phyloP scores from a whole-genome alignment of 345 rosid species.

The Laguncularia racemosa region DNA sequence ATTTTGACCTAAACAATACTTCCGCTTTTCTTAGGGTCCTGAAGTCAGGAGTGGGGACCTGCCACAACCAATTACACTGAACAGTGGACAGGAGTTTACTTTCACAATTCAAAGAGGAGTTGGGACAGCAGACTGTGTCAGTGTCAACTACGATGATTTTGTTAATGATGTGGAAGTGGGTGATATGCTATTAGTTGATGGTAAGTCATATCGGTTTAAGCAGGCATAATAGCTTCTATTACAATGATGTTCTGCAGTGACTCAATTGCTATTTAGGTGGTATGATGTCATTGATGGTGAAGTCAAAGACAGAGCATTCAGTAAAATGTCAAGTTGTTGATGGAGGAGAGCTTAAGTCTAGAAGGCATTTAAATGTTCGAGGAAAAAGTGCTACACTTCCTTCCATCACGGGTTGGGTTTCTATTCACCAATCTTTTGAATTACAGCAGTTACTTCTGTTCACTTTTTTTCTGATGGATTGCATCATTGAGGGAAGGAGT shows the following conservation, averaged over 20 bases:
- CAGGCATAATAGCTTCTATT: background rate
- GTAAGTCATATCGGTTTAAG: slow-evolving; percentile 27
- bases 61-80: slow-evolving; percentile 74
- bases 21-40: slow-evolving; percentile 51
- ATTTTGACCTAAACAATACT: background rate
- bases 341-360: slow-evolving; percentile 98
- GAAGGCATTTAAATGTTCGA: slow-evolving; percentile 94
- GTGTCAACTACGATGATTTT: slow-evolving; percentile 97
- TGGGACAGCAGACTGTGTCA: slow-evolving; percentile 77
- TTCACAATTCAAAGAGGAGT: slow-evolving; percentile 89
- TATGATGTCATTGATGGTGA: slow-evolving; percentile 92
- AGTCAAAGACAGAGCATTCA: slow-evolving; percentile 89
- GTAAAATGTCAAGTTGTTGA: slow-evolving; percentile 93
- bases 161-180: slow-evolving; percentile 88
- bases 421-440: background rate
- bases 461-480: background rate
- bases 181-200: slow-evolving; percentile 99
- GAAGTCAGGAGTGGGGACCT: slow-evolving; percentile 99
- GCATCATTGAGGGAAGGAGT: background rate
- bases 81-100: slow-evolving; percentile 84
- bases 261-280: slow-evolving; percentile 47
- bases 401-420: slow-evolving; percentile 72
- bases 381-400: slow-evolving; percentile 98
- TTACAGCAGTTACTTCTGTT: background rate
- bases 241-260: background rate